Evolutionary conservation across 495 filamentous ascomycete genomes (phyloP), one percentile per base, ranked within the genome.

Genomic region (Copromyces sp.): DNA sequence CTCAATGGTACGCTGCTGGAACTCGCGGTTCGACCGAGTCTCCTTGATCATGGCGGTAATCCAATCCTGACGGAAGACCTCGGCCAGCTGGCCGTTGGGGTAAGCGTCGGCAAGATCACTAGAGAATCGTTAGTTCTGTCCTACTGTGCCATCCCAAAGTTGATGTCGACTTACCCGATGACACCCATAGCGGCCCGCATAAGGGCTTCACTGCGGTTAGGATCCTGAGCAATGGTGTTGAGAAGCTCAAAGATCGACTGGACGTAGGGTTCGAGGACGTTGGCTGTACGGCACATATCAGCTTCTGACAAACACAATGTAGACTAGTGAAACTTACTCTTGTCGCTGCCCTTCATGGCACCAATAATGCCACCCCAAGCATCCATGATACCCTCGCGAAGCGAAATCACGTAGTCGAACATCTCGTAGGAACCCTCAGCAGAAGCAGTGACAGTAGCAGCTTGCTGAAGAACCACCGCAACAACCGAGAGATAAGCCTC

Each of bases 361-460:
- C 94, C 88, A 74, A 99, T 92, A 68, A 95, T 94, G 77, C 95
- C 95, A 79, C 93, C 94, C 93, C 97, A 99, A 17, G 95, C 95
- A 87, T 99, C 95, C 92, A 98, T 97, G 72, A 98, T 97, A 77
- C 95, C 95, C 80, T 99, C 95, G 71, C 95, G 90, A 69, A 99
- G 88, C 17, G 94, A 96, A 74, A 96, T 88, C 74, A 99, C 89
- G 78, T 99, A 99, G 81, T 98, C 95, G 40, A 94, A 88, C 90
- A 97, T 96, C 76, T 99, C 95, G 72, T 93, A 94, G 40, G 87
- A 85, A 45, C 90, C 89, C 76, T 94, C 92, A 47, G 87, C 82
- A 69, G 84, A 86, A 42, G 90, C 87, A 11, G 91, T 91, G 45
- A 98, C 93, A 20, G 85, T 88, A 44, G 94, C 92, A 61, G 95